A percentile compares a stretch with the other conserved stretches of the same genome.
Conservation (phyloP, 805 yeast genomes). For the Zygoascus flipseniorum region DNA sequence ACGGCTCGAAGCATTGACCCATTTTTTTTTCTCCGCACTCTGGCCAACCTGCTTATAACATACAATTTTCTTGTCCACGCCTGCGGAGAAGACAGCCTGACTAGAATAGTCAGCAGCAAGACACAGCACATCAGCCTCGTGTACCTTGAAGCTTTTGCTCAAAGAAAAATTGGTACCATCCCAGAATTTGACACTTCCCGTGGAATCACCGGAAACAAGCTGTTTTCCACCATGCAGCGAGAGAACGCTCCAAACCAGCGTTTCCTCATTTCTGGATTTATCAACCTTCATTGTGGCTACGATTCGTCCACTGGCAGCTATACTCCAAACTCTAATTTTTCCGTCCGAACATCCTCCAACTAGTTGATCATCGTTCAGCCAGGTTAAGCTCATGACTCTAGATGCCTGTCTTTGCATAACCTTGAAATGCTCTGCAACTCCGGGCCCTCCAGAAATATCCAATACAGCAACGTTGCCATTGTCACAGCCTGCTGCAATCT, state of each 20-base stretch:
- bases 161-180: constrained; percentile 69
- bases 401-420: constrained; percentile 78
- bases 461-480: constrained; percentile 83
- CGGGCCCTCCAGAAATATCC: constrained; percentile 82
- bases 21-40: constrained; percentile 35
- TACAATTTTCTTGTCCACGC: constrained; percentile 87
- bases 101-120: constrained; percentile 53
- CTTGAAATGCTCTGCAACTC: constrained; percentile 64
- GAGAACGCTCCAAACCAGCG: constrained; percentile 82
- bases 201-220: constrained; percentile 92
- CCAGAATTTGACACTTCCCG: constrained; percentile 93
- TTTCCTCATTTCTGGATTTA: constrained; percentile 73
- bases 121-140: constrained; percentile 85
- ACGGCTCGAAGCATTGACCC: constrained; percentile 73
- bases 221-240: constrained; percentile 57
- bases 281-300: constrained; percentile 85
- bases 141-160: constrained; percentile 71
- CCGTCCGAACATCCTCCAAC: constrained; percentile 98
- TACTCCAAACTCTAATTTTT: constrained; percentile 73
- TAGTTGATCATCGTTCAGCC: constrained; percentile 57
- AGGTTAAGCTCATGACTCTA: constrained; percentile 68
- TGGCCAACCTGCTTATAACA: constrained; percentile 48
- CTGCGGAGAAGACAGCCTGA: constrained; percentile 70
- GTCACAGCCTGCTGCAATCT: constrained; percentile 87
- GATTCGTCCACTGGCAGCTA: constrained; percentile 50